phyloP scores from a whole-genome alignment of 495 filamentous ascomycete species.

The Xeromyces bisporus region DNA sequence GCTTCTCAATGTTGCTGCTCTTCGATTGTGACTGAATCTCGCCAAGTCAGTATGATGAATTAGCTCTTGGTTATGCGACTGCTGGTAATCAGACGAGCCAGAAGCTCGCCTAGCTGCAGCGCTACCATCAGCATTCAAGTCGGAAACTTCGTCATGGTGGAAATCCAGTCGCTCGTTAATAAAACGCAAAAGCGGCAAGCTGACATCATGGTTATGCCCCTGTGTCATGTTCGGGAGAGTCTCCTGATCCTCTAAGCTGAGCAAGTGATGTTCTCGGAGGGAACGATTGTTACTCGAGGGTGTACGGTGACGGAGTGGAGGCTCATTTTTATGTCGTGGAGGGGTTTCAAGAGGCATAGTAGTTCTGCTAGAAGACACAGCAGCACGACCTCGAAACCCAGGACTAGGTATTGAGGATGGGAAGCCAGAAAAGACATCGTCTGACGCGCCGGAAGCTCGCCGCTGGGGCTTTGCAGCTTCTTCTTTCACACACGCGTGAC shows the following conservation, averaged over 20 bases:
- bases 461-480: conserved; percentile 8
- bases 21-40: too few species aligned
- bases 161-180: conserved; percentile 28
- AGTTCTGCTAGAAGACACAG: conserved; percentile 16
- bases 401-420: conserved; percentile 22
- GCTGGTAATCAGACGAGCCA: conserved; percentile 1
- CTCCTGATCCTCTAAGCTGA: conserved; percentile 16
- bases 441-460: conserved; percentile 18
- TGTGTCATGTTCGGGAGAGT: conserved; percentile 9
- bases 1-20: neutral
- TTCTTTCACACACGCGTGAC: conserved; percentile 12
- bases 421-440: conserved; percentile 20
- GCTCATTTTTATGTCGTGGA: conserved; percentile 9
- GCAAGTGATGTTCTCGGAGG: conserved; percentile 19
- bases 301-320: conserved; percentile 5
- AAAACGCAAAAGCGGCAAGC: conserved; percentile 28
- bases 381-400: conserved; percentile 12
- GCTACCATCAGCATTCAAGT: conserved; percentile 3
- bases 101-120: conserved; percentile 2
- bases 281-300: conserved; percentile 13
- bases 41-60: neutral
- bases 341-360: conserved; percentile 14
- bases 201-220: conserved; percentile 19
- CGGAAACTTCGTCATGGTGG: conserved; percentile 8
- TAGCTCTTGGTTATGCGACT: neutral